Conservation (phyloP, 345 rosid species). For the Euphorbia tirucalli region DNA sequence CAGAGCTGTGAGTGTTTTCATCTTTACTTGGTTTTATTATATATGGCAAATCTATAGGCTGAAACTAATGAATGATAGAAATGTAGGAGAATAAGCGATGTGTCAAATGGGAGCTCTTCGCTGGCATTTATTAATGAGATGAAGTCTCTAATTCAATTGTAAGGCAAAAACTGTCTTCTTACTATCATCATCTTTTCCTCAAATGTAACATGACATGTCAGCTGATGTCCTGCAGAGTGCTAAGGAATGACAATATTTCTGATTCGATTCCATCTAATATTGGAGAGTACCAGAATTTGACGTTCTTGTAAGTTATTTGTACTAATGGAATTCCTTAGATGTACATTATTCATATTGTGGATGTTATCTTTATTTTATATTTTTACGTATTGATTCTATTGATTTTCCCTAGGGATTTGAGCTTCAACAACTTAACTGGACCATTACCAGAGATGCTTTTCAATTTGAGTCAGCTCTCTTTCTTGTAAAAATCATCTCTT, state of each 20-base stretch:
- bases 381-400: neutral
- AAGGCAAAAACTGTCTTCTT: conserved; percentile 24
- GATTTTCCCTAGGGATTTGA: conserved; percentile 46
- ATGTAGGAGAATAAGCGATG: conserved; percentile 64
- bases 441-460: conserved; percentile 43
- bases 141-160: conserved; percentile 49
- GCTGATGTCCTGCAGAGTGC: conserved; percentile 36
- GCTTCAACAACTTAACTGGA: conserved; percentile 52
- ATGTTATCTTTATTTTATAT: neutral
- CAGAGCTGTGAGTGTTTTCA: conserved; percentile 48
- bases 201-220: neutral
- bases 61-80: conserved; percentile 10
- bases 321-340: neutral
- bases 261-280: conserved; percentile 56
- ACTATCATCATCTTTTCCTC: neutral
- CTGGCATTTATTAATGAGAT: conserved; percentile 47
- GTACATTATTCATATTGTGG: neutral
- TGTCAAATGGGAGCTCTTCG: conserved; percentile 52
- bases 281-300: conserved; percentile 47
- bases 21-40: neutral
- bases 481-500: conserved; percentile 48
- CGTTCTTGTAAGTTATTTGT: conserved; percentile 48
- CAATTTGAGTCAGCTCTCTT: conserved; percentile 31
- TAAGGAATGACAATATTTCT: conserved; percentile 52
- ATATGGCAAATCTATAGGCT: neutral